Evolutionary conservation across 169 alveolate species (phyloP).

Genomic region (Hepatocystis sp.): DNA sequence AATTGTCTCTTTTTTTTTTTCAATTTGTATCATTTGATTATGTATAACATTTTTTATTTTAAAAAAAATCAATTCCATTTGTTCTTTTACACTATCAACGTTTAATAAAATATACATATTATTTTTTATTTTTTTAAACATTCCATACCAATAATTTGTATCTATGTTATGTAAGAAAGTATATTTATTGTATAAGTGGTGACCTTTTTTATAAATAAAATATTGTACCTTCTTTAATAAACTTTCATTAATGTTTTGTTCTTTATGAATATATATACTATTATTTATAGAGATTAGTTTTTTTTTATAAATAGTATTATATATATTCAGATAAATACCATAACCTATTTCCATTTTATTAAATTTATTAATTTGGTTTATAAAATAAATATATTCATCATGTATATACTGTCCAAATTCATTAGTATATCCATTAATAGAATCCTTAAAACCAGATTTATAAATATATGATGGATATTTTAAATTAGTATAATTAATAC

Average conservation of each 20-base stretch:
- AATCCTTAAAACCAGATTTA: not conserved
- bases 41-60: too few species aligned
- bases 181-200: too few species aligned
- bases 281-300: slow-evolving; percentile 41
- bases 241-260: not conserved
- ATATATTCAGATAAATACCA: slow-evolving; percentile 39
- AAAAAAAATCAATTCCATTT: too few species aligned
- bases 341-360: slow-evolving; percentile 19
- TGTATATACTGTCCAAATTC: slow-evolving; percentile 17
- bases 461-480: slow-evolving; percentile 43
- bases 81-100: too few species aligned
- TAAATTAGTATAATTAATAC: slow-evolving; percentile 34
- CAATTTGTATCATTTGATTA: too few species aligned
- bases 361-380: slow-evolving; percentile 35
- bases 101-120: too few species aligned
- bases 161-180: too few species aligned
- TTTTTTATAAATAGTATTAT: slow-evolving; percentile 33
- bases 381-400: slow-evolving; percentile 32
- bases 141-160: too few species aligned
- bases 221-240: not conserved
- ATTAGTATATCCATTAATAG: not conserved
- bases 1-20: too few species aligned
- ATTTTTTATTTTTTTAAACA: too few species aligned
- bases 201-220: not conserved
- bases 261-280: slow-evolving; percentile 3